These are phyloP conservation scores for Rhodotorula sp. DNA, from an alignment of 1,284 basidiomycete species.

Conservation along the genomic window DNA sequence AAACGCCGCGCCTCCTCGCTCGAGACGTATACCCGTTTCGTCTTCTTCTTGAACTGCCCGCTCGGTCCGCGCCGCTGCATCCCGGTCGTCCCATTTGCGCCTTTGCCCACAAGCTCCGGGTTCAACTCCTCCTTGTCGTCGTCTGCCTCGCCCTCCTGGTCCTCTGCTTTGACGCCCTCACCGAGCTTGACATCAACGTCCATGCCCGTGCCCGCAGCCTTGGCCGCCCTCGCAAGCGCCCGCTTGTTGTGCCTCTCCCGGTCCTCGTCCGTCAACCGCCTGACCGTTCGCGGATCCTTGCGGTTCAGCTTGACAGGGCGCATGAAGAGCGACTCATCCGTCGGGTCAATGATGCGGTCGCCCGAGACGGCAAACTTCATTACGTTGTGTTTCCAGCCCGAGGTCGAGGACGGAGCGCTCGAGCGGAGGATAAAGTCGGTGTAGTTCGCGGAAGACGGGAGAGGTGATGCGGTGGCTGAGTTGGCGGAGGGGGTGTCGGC, in stretches of 20 bases:
- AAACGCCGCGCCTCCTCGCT: constrained; percentile 66
- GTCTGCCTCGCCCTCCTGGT: constrained; percentile 14
- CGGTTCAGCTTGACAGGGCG: constrained; percentile 76
- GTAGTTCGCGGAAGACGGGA: constrained; percentile 14
- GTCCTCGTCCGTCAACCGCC: constrained; percentile 48
- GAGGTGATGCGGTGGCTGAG: constrained; percentile 1
- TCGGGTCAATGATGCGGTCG: constrained; percentile 27
- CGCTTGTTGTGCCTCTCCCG: constrained; percentile 51
- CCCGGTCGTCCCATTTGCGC: constrained; percentile 17
- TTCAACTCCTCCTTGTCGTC: constrained; percentile 52
- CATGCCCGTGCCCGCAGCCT: constrained; percentile 74
- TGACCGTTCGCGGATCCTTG: constrained; percentile 62
- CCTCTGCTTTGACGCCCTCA: constrained; percentile 44
- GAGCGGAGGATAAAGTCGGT: constrained; percentile 26
- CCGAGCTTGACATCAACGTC: constrained; percentile 49
- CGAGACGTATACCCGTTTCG: constrained; percentile 73
- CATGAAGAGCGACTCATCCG: constrained; percentile 26
- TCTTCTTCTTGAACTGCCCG: constrained; percentile 73
- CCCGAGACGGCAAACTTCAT: constrained; percentile 42
- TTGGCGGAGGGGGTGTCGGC: background rate
- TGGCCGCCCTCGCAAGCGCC: constrained; percentile 50
- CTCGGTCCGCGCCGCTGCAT: constrained; percentile 52
- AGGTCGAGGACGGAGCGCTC: background rate
- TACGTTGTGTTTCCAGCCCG: constrained; percentile 43
- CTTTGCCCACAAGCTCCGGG: constrained; percentile 34